Evolutionary conservation across 1,139 yeast genomes (phyloP), one percentile per base, ranked within the genome.

Genomic region (Taphrina populina): DNA sequence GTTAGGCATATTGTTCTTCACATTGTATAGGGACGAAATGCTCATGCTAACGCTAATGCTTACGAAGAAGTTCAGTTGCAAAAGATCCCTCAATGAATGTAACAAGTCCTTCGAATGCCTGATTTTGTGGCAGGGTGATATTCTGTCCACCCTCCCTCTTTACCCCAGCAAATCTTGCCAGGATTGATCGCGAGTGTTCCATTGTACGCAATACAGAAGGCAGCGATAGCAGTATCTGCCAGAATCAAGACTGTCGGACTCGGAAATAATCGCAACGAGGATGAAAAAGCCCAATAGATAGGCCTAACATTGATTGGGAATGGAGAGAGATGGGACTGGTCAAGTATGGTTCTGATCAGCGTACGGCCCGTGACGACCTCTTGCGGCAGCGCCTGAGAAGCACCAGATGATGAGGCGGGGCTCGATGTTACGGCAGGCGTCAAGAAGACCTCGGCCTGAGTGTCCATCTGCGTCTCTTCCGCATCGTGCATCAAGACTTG

Each of bases 321-420:
- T 15, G 98, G 97, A 43, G 94, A 84, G 52, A 92, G 68, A 65
- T 81, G 84, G 0, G 95, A 95, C 69, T 92, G 98, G 65, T 88
- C 95, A 10, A 92, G 70, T 1, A 92, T 61, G 0, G 61, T 58
- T 8, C 60, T 44, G 15, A 58, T 49, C 36, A 58, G 49, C 30
- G 60, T 52, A 7, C 44, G 45, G n/a, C 39, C 43, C 1, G 44
- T 39, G 29, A 19, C 34, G 17, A 41, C 10, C n/a, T 24, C 40
- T 11, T 34, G 29, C 34, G 29, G 33, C 37, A 53, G 27, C 21
- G 37, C 32, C 23, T 41, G 32, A 27, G 54, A 17, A 21, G 36
- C 13, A 29, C 36, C 11, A 15, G 29, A 15, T 54, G 45, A 11
- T 5, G 24, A 4, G 7, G 5, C 39, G 11, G 17, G 32, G 13